These are phyloP conservation scores for Puccinia brachypodii DNA, from an alignment of 1,284 basidiomycete genomes.

Conservation along the genomic window DNA sequence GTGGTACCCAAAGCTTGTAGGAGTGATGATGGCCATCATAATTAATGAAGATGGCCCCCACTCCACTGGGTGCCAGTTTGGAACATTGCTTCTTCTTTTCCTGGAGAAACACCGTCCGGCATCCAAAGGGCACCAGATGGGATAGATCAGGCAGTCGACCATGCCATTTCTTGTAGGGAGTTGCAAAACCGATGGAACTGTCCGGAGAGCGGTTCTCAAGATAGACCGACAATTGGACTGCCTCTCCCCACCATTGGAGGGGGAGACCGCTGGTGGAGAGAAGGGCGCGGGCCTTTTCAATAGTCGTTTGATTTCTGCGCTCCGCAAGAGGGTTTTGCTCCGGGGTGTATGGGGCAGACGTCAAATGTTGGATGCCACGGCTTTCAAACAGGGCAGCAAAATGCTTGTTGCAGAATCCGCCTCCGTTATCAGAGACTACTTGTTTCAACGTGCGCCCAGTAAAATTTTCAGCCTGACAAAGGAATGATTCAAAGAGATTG, in stretches of 20 bases:
- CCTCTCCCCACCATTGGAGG: constrained; percentile 7
- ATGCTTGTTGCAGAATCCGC: not conserved
- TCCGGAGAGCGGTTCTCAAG: constrained; percentile 6
- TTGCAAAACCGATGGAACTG: not conserved
- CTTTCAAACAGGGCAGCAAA: not conserved
- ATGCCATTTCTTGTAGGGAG: constrained; percentile 11
- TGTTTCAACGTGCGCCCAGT: not conserved
- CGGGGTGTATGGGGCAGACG: constrained; percentile 23
- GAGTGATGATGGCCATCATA: constrained; percentile 9
- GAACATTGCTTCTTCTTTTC: not conserved
- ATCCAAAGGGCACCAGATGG: constrained; percentile 16
- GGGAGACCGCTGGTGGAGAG: not conserved
- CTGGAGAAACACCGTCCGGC: not conserved
- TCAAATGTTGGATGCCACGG: not conserved
- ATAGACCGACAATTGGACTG: not conserved
- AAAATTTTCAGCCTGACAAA: not conserved
- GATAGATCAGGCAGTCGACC: not conserved
- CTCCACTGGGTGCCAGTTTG: not conserved
- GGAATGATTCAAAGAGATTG: not conserved
- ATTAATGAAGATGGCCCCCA: not conserved
- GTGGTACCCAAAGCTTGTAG: not conserved
- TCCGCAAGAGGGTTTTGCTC: constrained; percentile 26
- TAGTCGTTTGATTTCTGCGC: constrained; percentile 5
- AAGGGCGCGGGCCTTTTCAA: constrained; percentile 13
- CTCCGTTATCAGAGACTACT: constrained; percentile 28